Evolutionary conservation across 1,284 basidiomycete species (phyloP), one percentile per base, ranked within the genome.

Genomic region (Athelia sp.): DNA sequence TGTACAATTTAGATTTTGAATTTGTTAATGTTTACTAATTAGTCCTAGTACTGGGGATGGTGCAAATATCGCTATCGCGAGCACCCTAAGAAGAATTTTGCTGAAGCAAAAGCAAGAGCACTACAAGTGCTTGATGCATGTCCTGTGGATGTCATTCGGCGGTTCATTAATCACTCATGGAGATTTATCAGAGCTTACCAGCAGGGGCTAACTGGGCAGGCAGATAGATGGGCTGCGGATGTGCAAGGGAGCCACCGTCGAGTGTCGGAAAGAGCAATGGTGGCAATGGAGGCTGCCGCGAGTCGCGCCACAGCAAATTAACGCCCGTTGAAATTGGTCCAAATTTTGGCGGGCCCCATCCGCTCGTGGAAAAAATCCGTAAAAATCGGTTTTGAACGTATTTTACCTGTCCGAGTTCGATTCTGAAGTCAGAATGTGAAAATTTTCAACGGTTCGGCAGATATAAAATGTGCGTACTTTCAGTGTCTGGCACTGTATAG

Each of bases 91-190:
- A 24, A 17, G 29, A 52, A 46, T 22, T 38, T 45, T 43, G 50
- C 54, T 17, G 54, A 54, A 45, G 53, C 60, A 15, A 57, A 55
- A 34, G 48, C 48, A n/a, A 40, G 52, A 34, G 54, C 55, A 24
- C 50, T 58, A 18, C 51, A 55, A 36, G 55, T 56, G 32, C 51
- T 62, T 8, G 52, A 62, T 42, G 51, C 47, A 18, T 60, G 59
- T 46, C 50, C 59, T 2, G 55, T 55, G 19, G 55, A 55, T 9
- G n/a, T n/a, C n/a, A n/a, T n/a, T n/a, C n/a, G n/a, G n/a, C n/a
- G n/a, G n/a, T n/a, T n/a, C n/a, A n/a, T n/a, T n/a, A n/a, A n/a
- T n/a, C n/a, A n/a, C n/a, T n/a, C n/a, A n/a, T n/a, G n/a, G n/a
- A n/a, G 46, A 13, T 58, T 56, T 43, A 58, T 58, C 52, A 45